A percentile compares a stretch with the other conserved stretches of the same genome.
Evolutionary conservation across 148 eudicot genomes (phyloP).

Genomic region (Diospyros lotus): DNA sequence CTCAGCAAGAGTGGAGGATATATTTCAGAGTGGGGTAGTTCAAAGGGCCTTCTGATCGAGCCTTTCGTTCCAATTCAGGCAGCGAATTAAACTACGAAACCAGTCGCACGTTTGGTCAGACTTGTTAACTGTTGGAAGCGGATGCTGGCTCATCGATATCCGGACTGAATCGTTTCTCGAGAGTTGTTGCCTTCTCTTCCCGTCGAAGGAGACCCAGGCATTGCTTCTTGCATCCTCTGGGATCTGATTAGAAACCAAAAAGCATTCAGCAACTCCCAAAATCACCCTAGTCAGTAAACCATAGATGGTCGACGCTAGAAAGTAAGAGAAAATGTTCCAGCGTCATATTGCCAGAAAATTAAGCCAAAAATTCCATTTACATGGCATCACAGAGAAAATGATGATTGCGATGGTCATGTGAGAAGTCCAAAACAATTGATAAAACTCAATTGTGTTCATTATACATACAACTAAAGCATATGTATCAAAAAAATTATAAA

Average conservation of each 20-base stretch:
- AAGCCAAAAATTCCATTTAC: neutral
- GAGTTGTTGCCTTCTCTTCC: conserved; percentile 98
- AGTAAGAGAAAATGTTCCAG: neutral
- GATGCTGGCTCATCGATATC: conserved; percentile 93
- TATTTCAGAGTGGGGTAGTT: conserved; percentile 10
- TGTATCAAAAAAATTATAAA: too few relatives aligned
- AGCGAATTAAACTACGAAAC: conserved; percentile 94
- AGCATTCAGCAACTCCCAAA: neutral
- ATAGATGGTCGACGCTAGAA: neutral
- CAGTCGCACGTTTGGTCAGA: conserved; percentile 95
- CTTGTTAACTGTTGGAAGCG: conserved; percentile 94
- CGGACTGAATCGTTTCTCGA: conserved; percentile 88
- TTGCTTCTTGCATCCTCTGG: conserved; percentile 98
- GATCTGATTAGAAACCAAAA: conserved; percentile 34
- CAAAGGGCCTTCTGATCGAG: conserved; percentile 92
- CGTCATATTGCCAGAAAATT: neutral
- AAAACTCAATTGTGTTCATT: too few relatives aligned
- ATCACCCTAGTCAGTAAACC: neutral
- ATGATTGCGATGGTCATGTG: too few relatives aligned
- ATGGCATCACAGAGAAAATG: too few relatives aligned
- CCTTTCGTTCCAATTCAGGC: conserved; percentile 97
- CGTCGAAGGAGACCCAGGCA: conserved; percentile 99
- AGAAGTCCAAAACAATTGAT: too few relatives aligned
- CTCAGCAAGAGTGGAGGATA: neutral
- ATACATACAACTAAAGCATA: too few relatives aligned